Base-by-base conservation (phyloP, 495 filamentous ascomycete genomes). In the Penicillium alfredii region DNA sequence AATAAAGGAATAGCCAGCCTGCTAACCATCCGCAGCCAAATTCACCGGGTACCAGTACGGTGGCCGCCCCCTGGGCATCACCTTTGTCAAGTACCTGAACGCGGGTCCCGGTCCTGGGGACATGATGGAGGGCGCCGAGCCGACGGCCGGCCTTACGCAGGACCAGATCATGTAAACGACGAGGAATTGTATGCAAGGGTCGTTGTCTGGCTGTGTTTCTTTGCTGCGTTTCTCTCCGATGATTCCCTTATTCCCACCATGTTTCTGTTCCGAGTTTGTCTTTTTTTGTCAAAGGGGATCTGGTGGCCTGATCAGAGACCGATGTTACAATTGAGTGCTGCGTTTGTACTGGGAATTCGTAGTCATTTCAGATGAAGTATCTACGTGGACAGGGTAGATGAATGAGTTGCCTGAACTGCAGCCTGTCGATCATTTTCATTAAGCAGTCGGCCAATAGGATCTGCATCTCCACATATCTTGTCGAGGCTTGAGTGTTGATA, bases 41-140 rank as follows among this genome's bases (percentile, higher is more conserved):
- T 98, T 98, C 69, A 86, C 88, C 46, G 88, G 88, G 33, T 98
- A 98, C 53, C 85, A 94, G 56, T 98, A 98, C 56, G 92, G 92
- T 44, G 92, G 90, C 26, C 85, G 92, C 44, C 92, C 93, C 42
- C 80, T 98, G 34, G 87, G 88, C 18, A 75, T 98, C 40, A 85
- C 77, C 49, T 97, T 83, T 60, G 88, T 94, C 64, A 89, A 89
- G 58, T 97, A 97, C 62, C 63, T 81, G 53, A 87, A 77, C 46
- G 70, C 73, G 1, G 74, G 68, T 18, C 64, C 68, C 38, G 69
- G 64, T 14, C 77, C 74, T 18, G 72, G 60, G 11, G 86, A 89
- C 49, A 73, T 68, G 45, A 94, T 92, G 84, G 88, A 95, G 47
- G 84, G 77, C 19, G 49, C 57, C 13, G 82, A 92, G 47, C 67